Evolutionary conservation across 768 basidiomycete species (phyloP).

Genomic region (Russula vinacea): DNA sequence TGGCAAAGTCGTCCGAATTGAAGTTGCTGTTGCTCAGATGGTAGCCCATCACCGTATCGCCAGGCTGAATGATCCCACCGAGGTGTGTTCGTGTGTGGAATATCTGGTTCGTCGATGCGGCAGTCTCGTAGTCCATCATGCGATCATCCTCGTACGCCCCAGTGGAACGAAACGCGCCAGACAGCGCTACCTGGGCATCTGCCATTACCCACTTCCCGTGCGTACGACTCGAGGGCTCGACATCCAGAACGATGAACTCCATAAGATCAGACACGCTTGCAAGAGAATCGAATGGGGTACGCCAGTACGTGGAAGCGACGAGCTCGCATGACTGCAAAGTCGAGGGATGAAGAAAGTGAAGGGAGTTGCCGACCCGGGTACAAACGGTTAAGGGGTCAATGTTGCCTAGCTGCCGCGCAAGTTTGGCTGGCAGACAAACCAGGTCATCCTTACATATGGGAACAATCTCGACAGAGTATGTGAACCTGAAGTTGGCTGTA

Average conservation of each 20-base stretch:
- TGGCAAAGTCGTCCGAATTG: conserved; percentile 84
- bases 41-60: conserved; percentile 91
- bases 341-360: conserved; percentile 86
- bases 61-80: conserved; percentile 89
- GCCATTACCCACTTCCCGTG: conserved; percentile 81
- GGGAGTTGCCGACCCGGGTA: conserved; percentile 84
- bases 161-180: conserved; percentile 70
- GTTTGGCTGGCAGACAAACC: conserved; percentile 80
- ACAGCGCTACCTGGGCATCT: conserved; percentile 86
- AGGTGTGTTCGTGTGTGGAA: conserved; percentile 97
- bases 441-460: conserved; percentile 98
- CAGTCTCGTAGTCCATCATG: conserved; percentile 57
- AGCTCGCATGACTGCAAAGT: conserved; percentile 85
- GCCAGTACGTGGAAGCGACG: conserved; percentile 79
- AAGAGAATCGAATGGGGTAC: conserved; percentile 82
- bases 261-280: conserved; percentile 81
- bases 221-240: conserved; percentile 74
- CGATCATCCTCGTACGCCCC: conserved; percentile 41
- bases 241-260: conserved; percentile 92
- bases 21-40: conserved; percentile 86
- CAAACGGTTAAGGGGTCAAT: conserved; percentile 87
- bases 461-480: conserved; percentile 95
- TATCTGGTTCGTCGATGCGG: conserved; percentile 66
- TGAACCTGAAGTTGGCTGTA: conserved; percentile 95
- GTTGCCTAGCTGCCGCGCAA: conserved; percentile 79